Percentiles rank a stretch among this genome's conserved stretches.
phyloP scores from a whole-genome alignment of 441 rosid genomes.

The Croton laevigatus region DNA sequence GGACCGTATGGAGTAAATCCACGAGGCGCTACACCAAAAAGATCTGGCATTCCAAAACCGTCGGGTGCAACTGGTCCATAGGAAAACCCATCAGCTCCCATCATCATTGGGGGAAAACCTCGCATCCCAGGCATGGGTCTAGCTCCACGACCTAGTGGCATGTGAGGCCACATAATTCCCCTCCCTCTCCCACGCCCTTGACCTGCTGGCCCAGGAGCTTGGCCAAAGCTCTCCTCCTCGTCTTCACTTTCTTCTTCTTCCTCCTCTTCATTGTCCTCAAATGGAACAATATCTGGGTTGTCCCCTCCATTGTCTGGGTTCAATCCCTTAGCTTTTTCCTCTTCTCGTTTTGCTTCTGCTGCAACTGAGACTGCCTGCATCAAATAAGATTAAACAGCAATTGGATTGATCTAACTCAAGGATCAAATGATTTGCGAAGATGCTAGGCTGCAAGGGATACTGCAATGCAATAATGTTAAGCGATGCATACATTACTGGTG shows the following conservation, averaged over 20 bases:
- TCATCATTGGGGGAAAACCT: constrained; percentile 81
- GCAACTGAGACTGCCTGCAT: constrained; percentile 77
- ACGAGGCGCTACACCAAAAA: constrained; percentile 74
- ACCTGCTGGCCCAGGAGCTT: constrained; percentile 35
- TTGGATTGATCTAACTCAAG: constrained; percentile 13
- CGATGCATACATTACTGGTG: not conserved
- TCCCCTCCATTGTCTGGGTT: constrained; percentile 70
- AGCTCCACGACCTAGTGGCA: constrained; percentile 77
- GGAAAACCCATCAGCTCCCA: constrained; percentile 79
- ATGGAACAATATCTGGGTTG: constrained; percentile 97
- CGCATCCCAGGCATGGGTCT: constrained; percentile 89
- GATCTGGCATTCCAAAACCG: constrained; percentile 85
- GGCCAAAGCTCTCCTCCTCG: constrained; percentile 64
- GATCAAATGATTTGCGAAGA: not conserved
- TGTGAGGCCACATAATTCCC: constrained; percentile 93
- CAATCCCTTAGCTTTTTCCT: constrained; percentile 95
- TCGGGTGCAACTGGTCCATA: constrained; percentile 65
- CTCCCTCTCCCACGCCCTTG: constrained; percentile 93
- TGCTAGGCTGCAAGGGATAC: not conserved
- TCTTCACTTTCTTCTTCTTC: constrained; percentile 89
- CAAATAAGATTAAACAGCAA: constrained; percentile 12
- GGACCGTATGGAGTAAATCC: constrained; percentile 84
- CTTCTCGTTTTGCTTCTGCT: constrained; percentile 93
- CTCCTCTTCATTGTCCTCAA: constrained; percentile 48
- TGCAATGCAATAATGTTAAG: not conserved